A percentile compares a stretch with the other conserved stretches of the same genome.
Evolutionary conservation across 2,329 filamentous ascomycete genomes (phyloP).

Genomic region (Pseudohalonectria lignicola): DNA sequence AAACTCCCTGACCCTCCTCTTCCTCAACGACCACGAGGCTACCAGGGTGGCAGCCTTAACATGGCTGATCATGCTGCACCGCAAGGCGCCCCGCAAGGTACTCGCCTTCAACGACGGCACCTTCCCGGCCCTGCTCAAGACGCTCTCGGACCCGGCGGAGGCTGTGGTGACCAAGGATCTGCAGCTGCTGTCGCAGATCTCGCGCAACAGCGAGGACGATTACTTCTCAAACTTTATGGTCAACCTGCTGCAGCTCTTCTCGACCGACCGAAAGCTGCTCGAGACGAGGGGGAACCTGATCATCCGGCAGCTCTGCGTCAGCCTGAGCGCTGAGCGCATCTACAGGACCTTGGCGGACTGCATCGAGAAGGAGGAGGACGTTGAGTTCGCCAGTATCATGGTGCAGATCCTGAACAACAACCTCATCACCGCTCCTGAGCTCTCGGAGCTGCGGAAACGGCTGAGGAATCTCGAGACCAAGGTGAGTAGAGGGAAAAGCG

Average conservation of each 20-base stretch:
- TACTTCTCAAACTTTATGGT: slow-evolving; percentile 99
- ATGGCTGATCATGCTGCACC: slow-evolving; percentile 96
- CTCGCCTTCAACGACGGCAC: slow-evolving; percentile 95
- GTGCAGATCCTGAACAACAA: slow-evolving; percentile 99
- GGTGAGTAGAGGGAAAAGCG: slow-evolving; percentile 25
- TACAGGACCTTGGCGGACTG: slow-evolving; percentile 94
- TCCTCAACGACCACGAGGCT: slow-evolving; percentile 92
- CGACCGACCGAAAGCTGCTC: slow-evolving; percentile 80
- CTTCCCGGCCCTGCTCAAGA: slow-evolving; percentile 92
- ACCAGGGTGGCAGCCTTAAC: slow-evolving; percentile 87
- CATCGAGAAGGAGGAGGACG: slow-evolving; percentile 93
- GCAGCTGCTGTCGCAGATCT: slow-evolving; percentile 90
- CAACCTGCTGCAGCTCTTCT: slow-evolving; percentile 87
- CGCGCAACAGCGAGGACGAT: slow-evolving; percentile 88
- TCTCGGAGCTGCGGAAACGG: slow-evolving; percentile 81
- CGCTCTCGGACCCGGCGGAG: slow-evolving; percentile 87
- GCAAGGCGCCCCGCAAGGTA: slow-evolving; percentile 86
- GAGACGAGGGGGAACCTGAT: slow-evolving; percentile 94
- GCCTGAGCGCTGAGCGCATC: slow-evolving; percentile 85
- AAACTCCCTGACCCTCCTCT: slow-evolving; percentile 82
- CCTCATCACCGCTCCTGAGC: slow-evolving; percentile 89
- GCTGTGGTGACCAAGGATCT: slow-evolving; percentile 92
- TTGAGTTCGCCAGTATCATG: slow-evolving; percentile 99
- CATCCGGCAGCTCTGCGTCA: slow-evolving; percentile 88
- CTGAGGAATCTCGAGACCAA: slow-evolving; percentile 83